A percentile compares a stretch with the other conserved stretches of the same genome.
These are phyloP conservation scores for Cadophora sp. DNA, from an alignment of 2,329 filamentous ascomycete species.

Conservation along the genomic window DNA sequence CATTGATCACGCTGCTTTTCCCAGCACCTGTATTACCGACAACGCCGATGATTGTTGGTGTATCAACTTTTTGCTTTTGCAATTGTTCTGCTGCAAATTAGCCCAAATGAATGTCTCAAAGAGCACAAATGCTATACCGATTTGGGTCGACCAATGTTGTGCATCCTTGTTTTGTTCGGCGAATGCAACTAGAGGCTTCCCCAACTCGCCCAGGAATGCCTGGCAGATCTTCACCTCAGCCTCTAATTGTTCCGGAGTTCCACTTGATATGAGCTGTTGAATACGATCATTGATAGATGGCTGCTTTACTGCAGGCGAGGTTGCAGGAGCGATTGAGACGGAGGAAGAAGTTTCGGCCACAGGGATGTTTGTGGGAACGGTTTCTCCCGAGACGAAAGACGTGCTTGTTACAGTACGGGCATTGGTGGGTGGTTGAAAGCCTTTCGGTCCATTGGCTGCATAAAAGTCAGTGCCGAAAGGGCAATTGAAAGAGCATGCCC, in stretches of 20 bases:
- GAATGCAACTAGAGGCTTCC: conserved; percentile 31
- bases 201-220: conserved; percentile 36
- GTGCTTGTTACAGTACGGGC: not conserved
- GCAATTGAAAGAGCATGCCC: not conserved
- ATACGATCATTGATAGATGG: conserved; percentile 33
- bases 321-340: not conserved
- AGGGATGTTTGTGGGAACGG: not conserved
- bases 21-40: conserved; percentile 33
- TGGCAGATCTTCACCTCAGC: conserved; percentile 34
- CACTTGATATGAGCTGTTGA: conserved; percentile 34
- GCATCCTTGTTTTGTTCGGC: conserved; percentile 31
- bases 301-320: not conserved
- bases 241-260: conserved; percentile 37
- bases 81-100: conserved; percentile 26
- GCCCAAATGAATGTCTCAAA: not conserved
- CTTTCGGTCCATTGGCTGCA: not conserved
- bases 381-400: conserved; percentile 10
- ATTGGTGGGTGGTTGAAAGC: not conserved
- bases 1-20: conserved; percentile 34
- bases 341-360: not conserved
- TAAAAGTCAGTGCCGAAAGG: not conserved
- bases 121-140: conserved; percentile 24
- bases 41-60: conserved; percentile 35
- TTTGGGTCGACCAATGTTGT: conserved; percentile 39
- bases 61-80: conserved; percentile 34